Conservation (phyloP, 1,284 basidiomycete species). For the Trametes hirsuta region DNA sequence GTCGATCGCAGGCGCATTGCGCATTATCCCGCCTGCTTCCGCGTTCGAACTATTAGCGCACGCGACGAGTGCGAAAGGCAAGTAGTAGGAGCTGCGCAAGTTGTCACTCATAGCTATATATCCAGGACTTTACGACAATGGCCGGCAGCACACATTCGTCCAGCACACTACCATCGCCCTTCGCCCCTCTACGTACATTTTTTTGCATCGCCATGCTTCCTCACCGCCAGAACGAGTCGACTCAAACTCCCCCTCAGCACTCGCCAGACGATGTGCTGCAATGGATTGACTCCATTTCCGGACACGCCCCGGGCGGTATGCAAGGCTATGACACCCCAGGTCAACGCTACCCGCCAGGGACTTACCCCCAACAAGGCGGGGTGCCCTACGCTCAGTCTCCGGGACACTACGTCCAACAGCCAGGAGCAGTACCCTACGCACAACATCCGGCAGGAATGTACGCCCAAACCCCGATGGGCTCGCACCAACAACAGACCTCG, state of each 20-base stretch:
- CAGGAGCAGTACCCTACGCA: not conserved
- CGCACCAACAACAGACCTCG: not conserved
- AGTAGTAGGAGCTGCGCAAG: not conserved
- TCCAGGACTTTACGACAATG: not conserved
- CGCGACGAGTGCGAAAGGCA: not conserved
- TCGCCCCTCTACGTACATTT: not conserved
- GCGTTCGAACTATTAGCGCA: too few relatives aligned
- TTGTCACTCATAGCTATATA: conserved; percentile 4
- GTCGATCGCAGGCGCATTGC: not conserved
- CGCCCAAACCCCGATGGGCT: not conserved
- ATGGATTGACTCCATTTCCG: conserved; percentile 10
- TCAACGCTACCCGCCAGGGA: not conserved
- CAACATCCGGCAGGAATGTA: not conserved
- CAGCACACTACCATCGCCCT: not conserved
- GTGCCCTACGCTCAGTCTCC: not conserved
- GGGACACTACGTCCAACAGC: not conserved
- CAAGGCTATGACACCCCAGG: not conserved
- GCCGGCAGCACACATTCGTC: not conserved
- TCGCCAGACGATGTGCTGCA: conserved; percentile 7
- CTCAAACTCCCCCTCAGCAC: conserved; percentile 1
- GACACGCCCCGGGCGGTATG: not conserved
- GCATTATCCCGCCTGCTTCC: not conserved
- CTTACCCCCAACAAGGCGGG: not conserved
- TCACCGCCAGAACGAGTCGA: not conserved
- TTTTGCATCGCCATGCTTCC: not conserved